A percentile compares a stretch with the other conserved stretches of the same genome.
phyloP scores from a whole-genome alignment of 805 yeast species.

The Saccharomyces jurei region DNA sequence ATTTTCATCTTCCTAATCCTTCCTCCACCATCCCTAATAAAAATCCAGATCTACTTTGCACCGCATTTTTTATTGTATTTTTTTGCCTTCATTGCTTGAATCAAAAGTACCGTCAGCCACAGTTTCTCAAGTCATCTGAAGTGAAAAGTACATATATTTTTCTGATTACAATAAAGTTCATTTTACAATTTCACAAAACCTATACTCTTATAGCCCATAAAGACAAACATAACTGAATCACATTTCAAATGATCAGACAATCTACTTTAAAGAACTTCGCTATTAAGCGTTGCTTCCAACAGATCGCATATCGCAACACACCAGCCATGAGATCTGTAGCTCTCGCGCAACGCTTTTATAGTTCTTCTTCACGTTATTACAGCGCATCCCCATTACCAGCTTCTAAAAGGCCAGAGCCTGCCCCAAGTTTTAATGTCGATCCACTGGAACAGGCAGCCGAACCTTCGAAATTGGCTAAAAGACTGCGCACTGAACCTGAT shows the following conservation, averaged over 20 bases:
- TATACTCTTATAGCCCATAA: background rate
- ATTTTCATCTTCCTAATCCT: background rate
- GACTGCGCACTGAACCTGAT: conserved; percentile 3
- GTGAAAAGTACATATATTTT: background rate
- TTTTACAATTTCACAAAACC: background rate
- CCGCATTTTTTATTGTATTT: background rate
- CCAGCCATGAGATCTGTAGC: background rate
- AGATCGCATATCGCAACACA: conserved; percentile 2
- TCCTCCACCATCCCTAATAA: background rate
- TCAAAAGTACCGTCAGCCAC: background rate
- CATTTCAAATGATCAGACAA: conserved; percentile 17
- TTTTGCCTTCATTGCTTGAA: background rate
- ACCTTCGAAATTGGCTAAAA: conserved; percentile 7
- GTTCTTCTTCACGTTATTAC: conserved; percentile 7
- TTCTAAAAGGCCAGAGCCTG: conserved; percentile 28
- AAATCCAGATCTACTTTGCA: background rate
- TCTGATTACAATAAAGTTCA: background rate
- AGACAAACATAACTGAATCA: background rate
- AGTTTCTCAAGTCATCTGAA: background rate
- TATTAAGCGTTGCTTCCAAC: conserved; percentile 11
- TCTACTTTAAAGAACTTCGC: conserved; percentile 13
- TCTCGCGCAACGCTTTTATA: conserved; percentile 5
- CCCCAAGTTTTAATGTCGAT: conserved; percentile 30
- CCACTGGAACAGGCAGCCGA: conserved; percentile 8
- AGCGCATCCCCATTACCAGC: conserved; percentile 7